phyloP scores from a whole-genome alignment of 2,329 filamentous ascomycete species.

The Cercospora janseana region DNA sequence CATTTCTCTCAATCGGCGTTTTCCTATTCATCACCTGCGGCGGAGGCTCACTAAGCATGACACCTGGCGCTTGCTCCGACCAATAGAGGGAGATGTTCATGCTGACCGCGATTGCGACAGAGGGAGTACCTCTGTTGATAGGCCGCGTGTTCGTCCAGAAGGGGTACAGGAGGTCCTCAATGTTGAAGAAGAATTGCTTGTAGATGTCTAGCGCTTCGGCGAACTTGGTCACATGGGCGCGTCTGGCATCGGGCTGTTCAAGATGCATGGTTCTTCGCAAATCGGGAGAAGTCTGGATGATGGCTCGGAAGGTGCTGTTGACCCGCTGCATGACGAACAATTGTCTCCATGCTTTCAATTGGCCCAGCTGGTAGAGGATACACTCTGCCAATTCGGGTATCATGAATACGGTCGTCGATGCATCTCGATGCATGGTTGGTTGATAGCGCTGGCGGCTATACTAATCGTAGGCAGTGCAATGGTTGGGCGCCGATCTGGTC shows the following conservation, averaged over 20 bases:
- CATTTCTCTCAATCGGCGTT: conserved; percentile 21
- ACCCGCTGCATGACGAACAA: conserved; percentile 26
- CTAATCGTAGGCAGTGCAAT: conserved; percentile 7
- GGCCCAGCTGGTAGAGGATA: conserved; percentile 24
- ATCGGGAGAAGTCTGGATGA: conserved; percentile 23
- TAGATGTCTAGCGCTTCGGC: conserved; percentile 22
- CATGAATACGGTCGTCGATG: conserved; percentile 19
- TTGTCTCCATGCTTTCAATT: conserved; percentile 22
- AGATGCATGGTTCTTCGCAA: conserved; percentile 24
- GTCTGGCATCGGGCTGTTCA: conserved; percentile 14
- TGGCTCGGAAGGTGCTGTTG: conserved; percentile 21
- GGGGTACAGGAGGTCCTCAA: conserved; percentile 24
- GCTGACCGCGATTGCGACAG: conserved; percentile 19
- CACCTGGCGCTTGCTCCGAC: conserved; percentile 23
- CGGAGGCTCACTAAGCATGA: conserved; percentile 15
- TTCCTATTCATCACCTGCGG: conserved; percentile 20
- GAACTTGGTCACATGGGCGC: conserved; percentile 9
- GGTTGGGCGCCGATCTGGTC: conserved; percentile 1
- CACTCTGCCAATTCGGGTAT: conserved; percentile 27
- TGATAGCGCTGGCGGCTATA: not conserved
- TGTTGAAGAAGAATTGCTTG: conserved; percentile 24
- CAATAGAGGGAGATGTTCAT: conserved; percentile 28
- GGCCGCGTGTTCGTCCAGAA: conserved; percentile 28
- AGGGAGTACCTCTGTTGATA: conserved; percentile 4
- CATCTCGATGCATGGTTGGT: conserved; percentile 18